Percentiles rank a stretch among this genome's conserved stretches.
Conservation (phyloP, 2,329 filamentous ascomycete species). For the Fonsecaea pugnacius region DNA sequence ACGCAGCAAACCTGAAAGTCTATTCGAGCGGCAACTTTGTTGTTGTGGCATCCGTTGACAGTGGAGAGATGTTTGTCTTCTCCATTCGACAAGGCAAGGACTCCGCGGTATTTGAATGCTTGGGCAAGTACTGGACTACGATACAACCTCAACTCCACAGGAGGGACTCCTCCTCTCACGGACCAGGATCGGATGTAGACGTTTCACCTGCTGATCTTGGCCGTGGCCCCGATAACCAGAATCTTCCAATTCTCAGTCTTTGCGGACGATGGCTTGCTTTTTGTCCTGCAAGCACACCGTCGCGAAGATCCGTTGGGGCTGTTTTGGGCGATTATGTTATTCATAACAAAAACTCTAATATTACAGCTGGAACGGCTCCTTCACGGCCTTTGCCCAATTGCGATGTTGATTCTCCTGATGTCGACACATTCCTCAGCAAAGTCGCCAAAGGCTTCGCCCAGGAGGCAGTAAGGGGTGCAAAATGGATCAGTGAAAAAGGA, state of each 20-base stretch:
- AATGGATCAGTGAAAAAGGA: constrained; percentile 56
- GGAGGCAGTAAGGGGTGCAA: constrained; percentile 53
- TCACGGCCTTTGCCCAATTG: constrained; percentile 50
- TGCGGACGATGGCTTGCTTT: constrained; percentile 54
- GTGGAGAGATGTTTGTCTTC: constrained; percentile 87
- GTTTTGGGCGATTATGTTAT: constrained; percentile 45
- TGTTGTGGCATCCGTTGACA: constrained; percentile 76
- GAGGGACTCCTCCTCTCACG: constrained; percentile 51
- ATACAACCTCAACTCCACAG: constrained; percentile 62
- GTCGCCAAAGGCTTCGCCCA: constrained; percentile 56
- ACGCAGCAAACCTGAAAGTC: constrained; percentile 72
- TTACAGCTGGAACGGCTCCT: constrained; percentile 50
- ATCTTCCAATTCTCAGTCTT: constrained; percentile 49
- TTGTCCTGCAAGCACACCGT: constrained; percentile 48
- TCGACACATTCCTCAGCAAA: constrained; percentile 53
- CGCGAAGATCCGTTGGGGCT: constrained; percentile 47
- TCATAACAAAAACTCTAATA: constrained; percentile 45
- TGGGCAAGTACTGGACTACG: constrained; percentile 91
- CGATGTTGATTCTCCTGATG: constrained; percentile 52
- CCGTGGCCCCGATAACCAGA: constrained; percentile 38
- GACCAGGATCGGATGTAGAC: constrained; percentile 51
- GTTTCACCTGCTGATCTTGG: constrained; percentile 48
- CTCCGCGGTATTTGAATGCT: constrained; percentile 61
- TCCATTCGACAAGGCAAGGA: constrained; percentile 40
- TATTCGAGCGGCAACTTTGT: constrained; percentile 73